phyloP scores from a whole-genome alignment of 306 rosid genomes.

The Prunus kanzakura region DNA sequence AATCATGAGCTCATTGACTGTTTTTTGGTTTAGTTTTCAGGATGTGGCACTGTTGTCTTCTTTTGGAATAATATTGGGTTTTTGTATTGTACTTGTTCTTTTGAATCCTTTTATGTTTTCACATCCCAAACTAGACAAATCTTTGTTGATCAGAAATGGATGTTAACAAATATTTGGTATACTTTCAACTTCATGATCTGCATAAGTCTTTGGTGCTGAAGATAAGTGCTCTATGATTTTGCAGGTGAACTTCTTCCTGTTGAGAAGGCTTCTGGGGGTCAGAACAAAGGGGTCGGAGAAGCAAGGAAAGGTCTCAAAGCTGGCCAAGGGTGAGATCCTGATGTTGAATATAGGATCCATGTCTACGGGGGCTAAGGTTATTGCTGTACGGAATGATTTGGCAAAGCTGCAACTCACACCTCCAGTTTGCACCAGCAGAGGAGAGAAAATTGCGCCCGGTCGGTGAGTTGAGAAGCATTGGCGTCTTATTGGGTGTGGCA shows the following conservation, averaged over 20 bases:
- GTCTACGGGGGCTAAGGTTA: constrained; percentile 75
- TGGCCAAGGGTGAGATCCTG: constrained; percentile 65
- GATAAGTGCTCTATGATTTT: constrained; percentile 13
- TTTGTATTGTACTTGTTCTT: not conserved
- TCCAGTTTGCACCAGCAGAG: constrained; percentile 86
- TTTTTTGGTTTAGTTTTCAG: too few relatives aligned
- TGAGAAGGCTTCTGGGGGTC: constrained; percentile 77
- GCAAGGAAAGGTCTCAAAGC: constrained; percentile 78
- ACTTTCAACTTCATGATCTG: not conserved
- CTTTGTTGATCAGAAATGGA: not conserved
- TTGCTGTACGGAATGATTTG: constrained; percentile 70
- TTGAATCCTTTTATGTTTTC: not conserved
- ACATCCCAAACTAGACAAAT: too few relatives aligned
- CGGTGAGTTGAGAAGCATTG: constrained; percentile 96
- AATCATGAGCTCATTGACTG: too few relatives aligned
- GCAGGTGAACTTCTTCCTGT: constrained; percentile 85
- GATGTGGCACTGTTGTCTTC: too few relatives aligned
- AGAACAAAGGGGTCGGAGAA: constrained; percentile 73
- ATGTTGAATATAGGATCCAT: constrained; percentile 93
- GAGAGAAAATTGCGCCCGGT: constrained; percentile 84
- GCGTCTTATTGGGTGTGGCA: constrained; percentile 95
- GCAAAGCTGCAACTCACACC: constrained; percentile 77
- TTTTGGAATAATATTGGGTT: not conserved
- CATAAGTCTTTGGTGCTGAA: constrained; percentile 1
- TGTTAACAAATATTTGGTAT: not conserved